A percentile compares a stretch with the other conserved stretches of the same genome.
Evolutionary conservation across 2,329 filamentous ascomycete species (phyloP).

Genomic region (Exophiala sideris): DNA sequence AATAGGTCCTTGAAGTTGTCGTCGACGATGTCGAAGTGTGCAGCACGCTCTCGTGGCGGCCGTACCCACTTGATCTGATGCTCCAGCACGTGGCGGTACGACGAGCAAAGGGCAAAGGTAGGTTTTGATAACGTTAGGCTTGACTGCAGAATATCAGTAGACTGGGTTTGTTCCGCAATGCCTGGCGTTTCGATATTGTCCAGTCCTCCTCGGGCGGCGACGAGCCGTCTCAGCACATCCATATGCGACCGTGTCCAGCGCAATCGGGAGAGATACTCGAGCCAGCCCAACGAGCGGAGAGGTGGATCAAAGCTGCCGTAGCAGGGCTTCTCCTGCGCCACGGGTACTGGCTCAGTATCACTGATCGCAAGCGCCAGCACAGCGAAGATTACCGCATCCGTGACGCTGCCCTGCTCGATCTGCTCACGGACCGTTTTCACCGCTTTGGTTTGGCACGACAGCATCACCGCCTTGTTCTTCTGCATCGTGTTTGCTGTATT

Average conservation of each 20-base stretch:
- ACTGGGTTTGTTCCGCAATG: slow-evolving; percentile 14
- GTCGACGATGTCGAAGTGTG: slow-evolving; percentile 1
- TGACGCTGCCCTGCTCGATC: background rate
- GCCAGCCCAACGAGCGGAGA: slow-evolving; percentile 10
- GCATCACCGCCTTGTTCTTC: slow-evolving; percentile 12
- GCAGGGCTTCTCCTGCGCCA: background rate
- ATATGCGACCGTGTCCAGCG: slow-evolving; percentile 8
- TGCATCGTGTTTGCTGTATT: background rate
- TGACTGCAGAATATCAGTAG: slow-evolving; percentile 13
- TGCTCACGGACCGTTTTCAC: slow-evolving; percentile 7
- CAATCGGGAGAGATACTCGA: slow-evolving; percentile 8
- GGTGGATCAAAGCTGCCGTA: slow-evolving; percentile 12
- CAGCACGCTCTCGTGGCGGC: slow-evolving; percentile 7
- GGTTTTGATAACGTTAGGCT: slow-evolving; percentile 3
- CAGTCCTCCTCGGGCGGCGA: slow-evolving; percentile 4
- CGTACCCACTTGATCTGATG: slow-evolving; percentile 8
- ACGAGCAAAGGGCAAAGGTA: slow-evolving; percentile 4
- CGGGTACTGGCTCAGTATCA: slow-evolving; percentile 3
- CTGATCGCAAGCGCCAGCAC: slow-evolving; percentile 13
- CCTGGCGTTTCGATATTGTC: slow-evolving; percentile 6
- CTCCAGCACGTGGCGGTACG: slow-evolving; percentile 9
- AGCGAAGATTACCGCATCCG: slow-evolving; percentile 11
- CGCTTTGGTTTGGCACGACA: slow-evolving; percentile 7
- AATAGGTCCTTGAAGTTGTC: slow-evolving; percentile 10
- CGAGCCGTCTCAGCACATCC: slow-evolving; percentile 4